Evolutionary conservation across 345 rosid genomes (phyloP).

Genomic region (Gossypium bickii): DNA sequence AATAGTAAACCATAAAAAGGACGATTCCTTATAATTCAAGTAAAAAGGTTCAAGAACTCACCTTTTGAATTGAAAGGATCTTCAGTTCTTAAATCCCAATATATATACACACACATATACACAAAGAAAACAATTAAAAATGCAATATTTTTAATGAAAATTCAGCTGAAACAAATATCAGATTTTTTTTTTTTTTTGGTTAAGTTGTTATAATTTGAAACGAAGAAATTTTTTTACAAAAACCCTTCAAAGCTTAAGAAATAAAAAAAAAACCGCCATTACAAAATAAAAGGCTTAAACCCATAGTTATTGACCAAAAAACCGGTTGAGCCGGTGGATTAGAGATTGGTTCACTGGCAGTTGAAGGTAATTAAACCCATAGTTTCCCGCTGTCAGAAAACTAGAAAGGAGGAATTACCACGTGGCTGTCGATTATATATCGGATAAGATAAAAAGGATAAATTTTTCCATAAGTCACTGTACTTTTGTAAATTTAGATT

Average conservation of each 20-base stretch:
- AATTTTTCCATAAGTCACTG: too few relatives aligned
- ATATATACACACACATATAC: background rate
- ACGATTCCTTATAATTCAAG: background rate
- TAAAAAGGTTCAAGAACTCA: constrained; percentile 11
- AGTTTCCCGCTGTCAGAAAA: too few relatives aligned
- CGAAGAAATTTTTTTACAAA: constrained; percentile 25
- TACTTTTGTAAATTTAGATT: too few relatives aligned
- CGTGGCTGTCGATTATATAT: too few relatives aligned
- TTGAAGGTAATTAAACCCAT: constrained; percentile 26
- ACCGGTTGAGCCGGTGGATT: constrained; percentile 33
- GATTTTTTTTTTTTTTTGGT: background rate
- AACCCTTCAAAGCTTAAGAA: constrained; percentile 27
- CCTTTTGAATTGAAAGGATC: constrained; percentile 22
- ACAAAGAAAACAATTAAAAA: background rate
- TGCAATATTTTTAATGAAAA: constrained; percentile 13
- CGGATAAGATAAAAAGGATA: too few relatives aligned
- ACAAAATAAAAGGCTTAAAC: constrained; percentile 44
- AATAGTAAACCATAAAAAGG: background rate
- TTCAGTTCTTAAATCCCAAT: background rate
- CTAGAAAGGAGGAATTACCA: too few relatives aligned
- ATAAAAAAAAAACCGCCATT: constrained; percentile 24
- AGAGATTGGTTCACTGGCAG: constrained; percentile 23
- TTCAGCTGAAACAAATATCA: background rate
- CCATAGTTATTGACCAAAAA: constrained; percentile 37
- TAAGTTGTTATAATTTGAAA: constrained; percentile 9